A percentile compares a stretch with the other conserved stretches of the same genome.
These are phyloP conservation scores for Solanum infundibuliforme DNA, from an alignment of 257 asterid genomes.

Conservation along the genomic window DNA sequence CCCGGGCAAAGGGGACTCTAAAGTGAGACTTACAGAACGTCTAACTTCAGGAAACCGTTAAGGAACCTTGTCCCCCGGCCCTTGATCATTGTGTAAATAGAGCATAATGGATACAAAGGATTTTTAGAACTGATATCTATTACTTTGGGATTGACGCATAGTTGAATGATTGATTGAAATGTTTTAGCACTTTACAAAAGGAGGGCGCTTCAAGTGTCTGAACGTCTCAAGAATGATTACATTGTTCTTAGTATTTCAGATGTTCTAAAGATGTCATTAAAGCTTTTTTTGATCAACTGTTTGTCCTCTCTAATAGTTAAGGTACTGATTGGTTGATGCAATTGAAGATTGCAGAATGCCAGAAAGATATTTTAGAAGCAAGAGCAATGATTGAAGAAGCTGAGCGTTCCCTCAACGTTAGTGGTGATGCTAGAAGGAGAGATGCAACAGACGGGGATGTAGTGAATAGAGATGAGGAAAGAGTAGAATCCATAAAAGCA, in stretches of 20 bases:
- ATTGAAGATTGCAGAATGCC: conserved; percentile 85
- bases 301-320: not conserved
- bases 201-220: not conserved
- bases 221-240: not conserved
- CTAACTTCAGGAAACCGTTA: not conserved
- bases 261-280: not conserved
- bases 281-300: not conserved
- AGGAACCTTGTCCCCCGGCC: not conserved
- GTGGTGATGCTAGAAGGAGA: conserved; percentile 1
- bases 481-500: conserved; percentile 72
- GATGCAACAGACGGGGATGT: conserved; percentile 10
- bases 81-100: not conserved
- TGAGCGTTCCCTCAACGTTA: conserved; percentile 31
- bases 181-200: not conserved
- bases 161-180: not conserved
- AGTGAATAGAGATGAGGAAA: conserved; percentile 41
- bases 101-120: not conserved
- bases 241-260: not conserved
- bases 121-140: not conserved
- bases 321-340: not conserved
- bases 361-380: conserved; percentile 77
- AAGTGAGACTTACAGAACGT: not conserved
- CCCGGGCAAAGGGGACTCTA: too few species aligned
- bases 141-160: not conserved
- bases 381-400: conserved; percentile 80